phyloP scores from a whole-genome alignment of 139 green algal genomes.

The Chlamydomonas schloesseri region DNA sequence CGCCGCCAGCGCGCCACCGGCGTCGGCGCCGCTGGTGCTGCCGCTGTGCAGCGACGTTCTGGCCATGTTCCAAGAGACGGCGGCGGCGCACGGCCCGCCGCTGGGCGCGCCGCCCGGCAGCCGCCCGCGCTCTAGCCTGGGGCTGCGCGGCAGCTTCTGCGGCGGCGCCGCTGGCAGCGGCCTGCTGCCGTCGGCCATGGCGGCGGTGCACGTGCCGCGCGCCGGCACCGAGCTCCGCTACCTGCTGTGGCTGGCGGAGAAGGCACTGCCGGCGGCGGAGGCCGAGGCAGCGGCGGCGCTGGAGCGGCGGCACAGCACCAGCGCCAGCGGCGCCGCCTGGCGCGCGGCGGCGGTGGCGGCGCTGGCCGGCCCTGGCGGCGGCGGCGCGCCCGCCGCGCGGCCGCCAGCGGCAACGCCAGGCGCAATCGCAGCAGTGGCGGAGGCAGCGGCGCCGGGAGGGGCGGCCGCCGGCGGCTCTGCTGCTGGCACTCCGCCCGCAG shows the following conservation, averaged over 20 bases:
- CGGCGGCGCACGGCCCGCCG: background rate
- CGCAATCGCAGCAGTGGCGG: too few relatives aligned
- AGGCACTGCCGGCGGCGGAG: background rate
- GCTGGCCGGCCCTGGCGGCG: too few relatives aligned
- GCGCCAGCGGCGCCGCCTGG: background rate
- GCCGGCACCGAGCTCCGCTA: background rate
- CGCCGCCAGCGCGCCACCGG: background rate
- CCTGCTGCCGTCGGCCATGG: too few relatives aligned
- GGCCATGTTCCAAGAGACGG: constrained; percentile 10
- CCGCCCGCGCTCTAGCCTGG: background rate
- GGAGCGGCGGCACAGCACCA: too few relatives aligned
- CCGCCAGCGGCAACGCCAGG: too few relatives aligned
- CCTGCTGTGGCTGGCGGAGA: constrained; percentile 14
- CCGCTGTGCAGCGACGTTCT: constrained; percentile 7
- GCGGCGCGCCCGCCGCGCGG: too few relatives aligned
- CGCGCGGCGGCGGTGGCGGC: too few relatives aligned
- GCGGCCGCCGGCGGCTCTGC: too few relatives aligned
- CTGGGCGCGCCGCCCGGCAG: background rate
- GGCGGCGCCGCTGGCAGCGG: background rate
- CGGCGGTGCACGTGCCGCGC: background rate
- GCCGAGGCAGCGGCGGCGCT: background rate
- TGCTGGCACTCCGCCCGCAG: too few relatives aligned
- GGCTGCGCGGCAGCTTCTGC: background rate
- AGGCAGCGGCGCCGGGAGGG: too few relatives aligned
- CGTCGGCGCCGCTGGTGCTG: background rate